Evolutionary conservation across 108 stramenopile genomes (phyloP).

Genomic region (Pseudonitzschia delicatissima): DNA sequence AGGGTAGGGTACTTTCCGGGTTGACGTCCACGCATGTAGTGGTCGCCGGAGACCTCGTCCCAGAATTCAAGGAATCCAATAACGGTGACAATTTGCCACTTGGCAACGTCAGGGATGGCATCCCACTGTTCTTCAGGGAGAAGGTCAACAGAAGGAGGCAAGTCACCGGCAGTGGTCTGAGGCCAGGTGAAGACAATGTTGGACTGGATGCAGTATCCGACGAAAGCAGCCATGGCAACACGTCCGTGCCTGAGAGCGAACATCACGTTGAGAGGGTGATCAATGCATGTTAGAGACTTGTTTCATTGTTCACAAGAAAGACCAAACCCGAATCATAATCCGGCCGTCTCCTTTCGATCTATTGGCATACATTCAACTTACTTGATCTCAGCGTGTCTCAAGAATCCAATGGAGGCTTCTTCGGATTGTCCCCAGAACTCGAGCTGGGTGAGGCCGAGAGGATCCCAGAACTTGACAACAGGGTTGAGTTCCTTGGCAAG

Average conservation of each 20-base stretch:
- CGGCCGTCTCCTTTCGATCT: no score
- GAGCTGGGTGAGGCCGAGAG: conserved; percentile 47
- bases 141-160: conserved; percentile 47
- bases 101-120: conserved; percentile 49
- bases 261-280: no score
- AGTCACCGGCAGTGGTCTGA: conserved; percentile 51
- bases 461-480: conserved; percentile 61
- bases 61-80: conserved; percentile 56
- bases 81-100: conserved; percentile 69
- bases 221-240: conserved; percentile 51
- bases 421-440: conserved; percentile 61
- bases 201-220: conserved; percentile 51
- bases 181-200: conserved; percentile 61
- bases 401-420: conserved; percentile 65
- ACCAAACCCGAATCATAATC: no score
- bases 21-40: conserved; percentile 64
- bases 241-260: conserved; percentile 86
- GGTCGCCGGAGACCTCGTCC: conserved; percentile 66
- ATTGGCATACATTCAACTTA: neutral
- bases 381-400: conserved; percentile 81
- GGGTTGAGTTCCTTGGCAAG: conserved; percentile 67
- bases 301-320: no score
- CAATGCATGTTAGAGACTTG: no score
- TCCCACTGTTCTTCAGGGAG: conserved; percentile 64
- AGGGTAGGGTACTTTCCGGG: conserved; percentile 62